A percentile compares a stretch with the other conserved stretches of the same genome.
These are phyloP conservation scores for Eucalyptus curtisii DNA, from an alignment of 345 rosid species.

Conservation along the genomic window DNA sequence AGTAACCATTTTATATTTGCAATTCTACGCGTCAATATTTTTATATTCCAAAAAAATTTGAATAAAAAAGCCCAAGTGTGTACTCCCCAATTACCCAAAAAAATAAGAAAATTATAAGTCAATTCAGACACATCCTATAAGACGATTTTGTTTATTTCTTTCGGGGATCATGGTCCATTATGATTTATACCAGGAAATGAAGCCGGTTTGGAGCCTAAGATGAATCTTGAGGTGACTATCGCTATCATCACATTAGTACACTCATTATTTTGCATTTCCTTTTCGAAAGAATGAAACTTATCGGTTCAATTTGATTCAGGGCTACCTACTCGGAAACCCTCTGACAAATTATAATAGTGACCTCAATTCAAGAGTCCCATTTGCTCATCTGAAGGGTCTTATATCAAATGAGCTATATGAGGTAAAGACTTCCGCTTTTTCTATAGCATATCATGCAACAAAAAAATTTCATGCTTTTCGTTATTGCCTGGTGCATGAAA, in stretches of 20 bases:
- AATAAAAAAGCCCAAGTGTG: not conserved
- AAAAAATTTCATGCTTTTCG: too few relatives aligned
- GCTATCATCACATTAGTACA: not conserved
- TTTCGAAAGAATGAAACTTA: not conserved
- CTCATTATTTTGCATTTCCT: not conserved
- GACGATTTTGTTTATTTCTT: accelerated
- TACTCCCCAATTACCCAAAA: not conserved
- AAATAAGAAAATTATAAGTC: not conserved
- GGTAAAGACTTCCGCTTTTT: not conserved
- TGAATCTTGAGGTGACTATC: not conserved
- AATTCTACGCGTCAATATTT: accelerated
- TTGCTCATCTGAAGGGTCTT: constrained; percentile 4
- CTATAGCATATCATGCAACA: accelerated
- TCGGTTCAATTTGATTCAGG: not conserved
- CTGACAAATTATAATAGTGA: not conserved
- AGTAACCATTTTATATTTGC: not conserved
- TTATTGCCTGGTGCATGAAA: too few relatives aligned
- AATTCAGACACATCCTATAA: accelerated
- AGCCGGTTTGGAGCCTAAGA: not conserved
- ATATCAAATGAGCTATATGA: constrained; percentile 2
- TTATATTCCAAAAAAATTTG: not conserved
- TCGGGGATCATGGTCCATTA: not conserved
- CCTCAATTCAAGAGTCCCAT: constrained; percentile 7
- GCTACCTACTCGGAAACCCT: constrained; percentile 19
- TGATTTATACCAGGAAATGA: not conserved